Base-by-base conservation (phyloP, 306 rosid genomes). In the Heteromeles arbutifolia region DNA sequence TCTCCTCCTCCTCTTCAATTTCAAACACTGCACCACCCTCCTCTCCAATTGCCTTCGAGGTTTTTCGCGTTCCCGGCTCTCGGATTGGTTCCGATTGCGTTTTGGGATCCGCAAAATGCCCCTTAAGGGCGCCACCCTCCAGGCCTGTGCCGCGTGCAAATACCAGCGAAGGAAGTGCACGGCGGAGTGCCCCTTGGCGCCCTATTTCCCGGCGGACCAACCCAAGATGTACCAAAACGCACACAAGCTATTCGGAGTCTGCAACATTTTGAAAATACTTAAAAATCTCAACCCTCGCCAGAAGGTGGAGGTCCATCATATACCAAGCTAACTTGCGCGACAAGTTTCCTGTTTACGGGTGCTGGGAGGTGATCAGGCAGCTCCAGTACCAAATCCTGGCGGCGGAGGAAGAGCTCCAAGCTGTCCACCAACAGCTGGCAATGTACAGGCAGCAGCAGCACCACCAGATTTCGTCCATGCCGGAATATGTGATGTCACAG, bases 81-180 rank as follows among this genome's bases (percentile, higher is more conserved):
- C 7, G 10, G 41, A 29, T 63, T 63, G 67, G 41, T 28, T 63
- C 34, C 15, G 3, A 19, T 37, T 26, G 8, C 10, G 21, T 34
- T 32, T 37, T 11, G 25, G 48, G 15, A 56, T 56, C 13, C 18
- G 10, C 56, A 70, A 63, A 4, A 89, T 91, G 95, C 86, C 92
- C 80, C 91, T 86, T 13, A 91, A 89, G 78, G 91, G 95, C 50
- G 86, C 90, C 73, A 80, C 91, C 50, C 78, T 85, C 70, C 91
- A 86, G 70, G 97, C 97, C 41, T 91, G 97, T 65, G 92, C 95
- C 2, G 92, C 95, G 1, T 91, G 97, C 84, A 91, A 87, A 69
- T 84, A 69, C 72, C 97, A 86, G 58, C 80, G 97, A 58, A 74
- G 95, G 76, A 86, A 83, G 66, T 91, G 97, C 86, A 84, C 90